Evolutionary conservation across 257 asterid genomes (phyloP), one percentile per base, ranked within the genome.

Genomic region (Nyctanthes arbortristis): DNA sequence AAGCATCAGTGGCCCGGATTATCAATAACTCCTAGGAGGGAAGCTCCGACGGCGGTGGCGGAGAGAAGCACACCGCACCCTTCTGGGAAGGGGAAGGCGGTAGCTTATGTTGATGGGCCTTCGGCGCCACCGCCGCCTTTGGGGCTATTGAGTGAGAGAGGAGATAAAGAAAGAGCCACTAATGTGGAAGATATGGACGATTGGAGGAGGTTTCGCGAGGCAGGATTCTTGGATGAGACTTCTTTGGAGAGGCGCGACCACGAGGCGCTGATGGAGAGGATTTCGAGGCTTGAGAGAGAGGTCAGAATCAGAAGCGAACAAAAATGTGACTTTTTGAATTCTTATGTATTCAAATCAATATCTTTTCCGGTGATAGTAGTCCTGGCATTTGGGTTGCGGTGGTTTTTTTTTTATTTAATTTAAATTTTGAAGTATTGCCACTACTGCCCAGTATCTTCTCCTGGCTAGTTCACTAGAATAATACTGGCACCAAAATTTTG

Each of bases 121-220:
- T 81, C 86, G 5, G 86, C 88, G 24, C 94, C 89, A 7, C 90
- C 92, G 65, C 83, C 82, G 25, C 95, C 96, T 2, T 80, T 78
- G 77, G 77, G 83, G 13, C 65, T 88, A 37, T 68, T 89, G 87
- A 84, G 68, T 76, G 95, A 80, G 14, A 77, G 73, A 63, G 87
- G 79, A 31, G 78, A 55, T 29, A 76, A 32, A 74, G 78, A 59
- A 52, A 24, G 40, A 30, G 20, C 35, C 22, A 71, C n/a, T 11
- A 81, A 63, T 55, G 29, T 49, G 76, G 96, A 86, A 61, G 85
- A 82, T 72, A 78, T 80, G 88, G 98, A 90, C 54, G 98, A 93
- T 78, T 93, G 98, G 98, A 82, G 82, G 74, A 80, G 93, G 80
- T 84, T 93, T 75, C 77, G 79, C 55, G 95, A 90, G 75, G 95